Conservation (phyloP, 2,329 filamentous ascomycete species). For the Thyridium curvatum region DNA sequence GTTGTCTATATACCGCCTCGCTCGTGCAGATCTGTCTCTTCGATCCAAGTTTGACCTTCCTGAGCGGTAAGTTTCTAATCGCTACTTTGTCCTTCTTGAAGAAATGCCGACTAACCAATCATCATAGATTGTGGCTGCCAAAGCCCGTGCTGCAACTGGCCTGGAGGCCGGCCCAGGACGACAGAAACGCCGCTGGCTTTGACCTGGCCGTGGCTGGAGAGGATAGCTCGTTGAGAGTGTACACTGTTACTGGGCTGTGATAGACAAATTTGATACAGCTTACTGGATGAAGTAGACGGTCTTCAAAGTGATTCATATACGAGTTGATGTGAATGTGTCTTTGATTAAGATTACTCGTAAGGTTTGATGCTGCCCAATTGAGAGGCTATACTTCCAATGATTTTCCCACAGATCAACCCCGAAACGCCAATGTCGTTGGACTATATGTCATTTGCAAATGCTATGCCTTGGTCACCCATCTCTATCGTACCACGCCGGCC, state of each 20-base stretch:
- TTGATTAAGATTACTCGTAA: conserved; percentile 7
- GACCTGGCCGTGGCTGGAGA: conserved; percentile 52
- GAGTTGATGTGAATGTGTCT: too few species aligned
- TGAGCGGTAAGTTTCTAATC: conserved; percentile 29
- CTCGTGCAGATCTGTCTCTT: conserved; percentile 25
- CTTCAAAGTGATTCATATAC: too few species aligned
- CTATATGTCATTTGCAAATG: conserved; percentile 1
- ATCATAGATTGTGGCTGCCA: conserved; percentile 46
- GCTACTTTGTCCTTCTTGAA: conserved; percentile 9
- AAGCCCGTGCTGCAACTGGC: conserved; percentile 61
- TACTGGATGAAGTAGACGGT: too few species aligned
- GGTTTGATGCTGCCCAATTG: conserved; percentile 4
- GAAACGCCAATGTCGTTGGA: too few species aligned
- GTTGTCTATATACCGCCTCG: conserved; percentile 36
- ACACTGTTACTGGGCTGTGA: conserved; percentile 31
- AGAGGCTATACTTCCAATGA: too few species aligned
- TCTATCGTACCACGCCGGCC: too few species aligned
- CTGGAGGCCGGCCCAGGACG: conserved; percentile 50
- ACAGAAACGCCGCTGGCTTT: conserved; percentile 13
- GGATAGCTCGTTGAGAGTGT: conserved; percentile 54
- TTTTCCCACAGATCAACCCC: too few species aligned
- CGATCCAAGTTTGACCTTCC: conserved; percentile 24
- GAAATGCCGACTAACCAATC: neutral
- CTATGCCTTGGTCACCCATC: neutral
- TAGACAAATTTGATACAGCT: too few species aligned